Percentiles rank a stretch among this genome's conserved stretches.
These are phyloP conservation scores for Akanthomyces uredinophilus DNA, from an alignment of 2,329 filamentous ascomycete genomes.

Conservation along the genomic window DNA sequence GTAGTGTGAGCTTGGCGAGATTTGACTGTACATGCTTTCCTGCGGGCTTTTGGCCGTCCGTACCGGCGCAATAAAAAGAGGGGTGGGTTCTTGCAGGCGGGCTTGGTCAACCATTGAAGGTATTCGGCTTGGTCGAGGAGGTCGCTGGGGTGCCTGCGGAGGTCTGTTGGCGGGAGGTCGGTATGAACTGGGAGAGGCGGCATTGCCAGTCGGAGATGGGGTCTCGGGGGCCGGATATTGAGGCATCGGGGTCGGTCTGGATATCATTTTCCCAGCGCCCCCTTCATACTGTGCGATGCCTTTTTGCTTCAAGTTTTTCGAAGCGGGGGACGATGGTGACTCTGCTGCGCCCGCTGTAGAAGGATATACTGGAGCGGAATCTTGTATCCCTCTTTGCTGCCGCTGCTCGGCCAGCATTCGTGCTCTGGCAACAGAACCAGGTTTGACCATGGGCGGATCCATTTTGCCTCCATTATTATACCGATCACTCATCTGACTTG, in stretches of 20 bases:
- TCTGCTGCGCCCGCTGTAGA: not conserved
- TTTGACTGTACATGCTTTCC: conserved; percentile 22
- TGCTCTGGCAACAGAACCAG: conserved; percentile 13
- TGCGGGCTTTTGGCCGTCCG: conserved; percentile 31
- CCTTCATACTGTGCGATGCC: conserved; percentile 6
- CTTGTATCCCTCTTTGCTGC: conserved; percentile 16
- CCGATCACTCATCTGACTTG: conserved; percentile 10
- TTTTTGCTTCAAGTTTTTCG: conserved; percentile 15
- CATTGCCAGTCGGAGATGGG: conserved; percentile 28
- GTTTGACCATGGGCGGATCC: conserved; percentile 5
- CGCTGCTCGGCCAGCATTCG: conserved; percentile 1
- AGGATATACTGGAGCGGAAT: conserved; percentile 13
- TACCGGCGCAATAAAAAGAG: conserved; percentile 38
- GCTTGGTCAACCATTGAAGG: conserved; percentile 55
- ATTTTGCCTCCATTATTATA: conserved; percentile 5
- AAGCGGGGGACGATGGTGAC: conserved; percentile 9
- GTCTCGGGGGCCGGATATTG: conserved; percentile 50
- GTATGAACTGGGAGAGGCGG: conserved; percentile 38
- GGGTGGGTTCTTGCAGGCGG: conserved; percentile 50
- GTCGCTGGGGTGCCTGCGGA: conserved; percentile 49
- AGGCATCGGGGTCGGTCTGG: conserved; percentile 46
- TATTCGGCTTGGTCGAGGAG: conserved; percentile 54
- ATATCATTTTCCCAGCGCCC: conserved; percentile 39
- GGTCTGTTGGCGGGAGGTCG: conserved; percentile 46
- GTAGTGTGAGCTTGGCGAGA: not conserved